Conservation (phyloP, 2,329 filamentous ascomycete genomes). For the Cladobotryum mycophilum region DNA sequence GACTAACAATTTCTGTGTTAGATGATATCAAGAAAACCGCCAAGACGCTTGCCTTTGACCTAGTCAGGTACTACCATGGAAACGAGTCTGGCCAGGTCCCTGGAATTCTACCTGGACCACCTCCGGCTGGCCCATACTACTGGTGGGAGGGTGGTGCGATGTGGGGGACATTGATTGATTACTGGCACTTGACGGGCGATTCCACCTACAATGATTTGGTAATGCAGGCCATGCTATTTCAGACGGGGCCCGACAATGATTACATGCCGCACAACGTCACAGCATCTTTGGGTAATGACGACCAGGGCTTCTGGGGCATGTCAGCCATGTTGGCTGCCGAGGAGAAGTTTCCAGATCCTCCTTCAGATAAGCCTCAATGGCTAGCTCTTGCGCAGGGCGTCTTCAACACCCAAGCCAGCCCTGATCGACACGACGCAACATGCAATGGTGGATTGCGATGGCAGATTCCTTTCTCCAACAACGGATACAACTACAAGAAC, state of each 20-base stretch:
- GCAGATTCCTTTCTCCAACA: conserved; percentile 71
- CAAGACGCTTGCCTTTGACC: conserved; percentile 35
- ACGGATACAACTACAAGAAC: conserved; percentile 72
- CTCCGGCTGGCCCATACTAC: conserved; percentile 46
- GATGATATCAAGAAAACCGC: conserved; percentile 35
- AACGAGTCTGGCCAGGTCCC: conserved; percentile 38
- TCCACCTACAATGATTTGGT: conserved; percentile 48
- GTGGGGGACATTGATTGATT: conserved; percentile 58
- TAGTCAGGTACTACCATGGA: conserved; percentile 42
- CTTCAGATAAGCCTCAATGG: conserved; percentile 44
- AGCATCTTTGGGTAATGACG: conserved; percentile 53
- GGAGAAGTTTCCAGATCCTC: conserved; percentile 49
- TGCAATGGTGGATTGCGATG: conserved; percentile 62
- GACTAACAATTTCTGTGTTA: conserved; percentile 13
- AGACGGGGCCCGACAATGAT: conserved; percentile 45
- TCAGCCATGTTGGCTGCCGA: conserved; percentile 56
- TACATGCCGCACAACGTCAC: conserved; percentile 52
- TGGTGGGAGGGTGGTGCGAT: conserved; percentile 62
- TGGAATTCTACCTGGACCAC: conserved; percentile 44
- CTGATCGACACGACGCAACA: conserved; percentile 51
- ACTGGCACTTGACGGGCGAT: conserved; percentile 58
- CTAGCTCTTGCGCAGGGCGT: conserved; percentile 56
- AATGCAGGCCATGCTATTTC: conserved; percentile 45
- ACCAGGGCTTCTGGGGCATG: conserved; percentile 63
- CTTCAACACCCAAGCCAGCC: conserved; percentile 50